A percentile compares a stretch with the other conserved stretches of the same genome.
Evolutionary conservation across 768 basidiomycete species (phyloP).

Genomic region (Trametes maxima): DNA sequence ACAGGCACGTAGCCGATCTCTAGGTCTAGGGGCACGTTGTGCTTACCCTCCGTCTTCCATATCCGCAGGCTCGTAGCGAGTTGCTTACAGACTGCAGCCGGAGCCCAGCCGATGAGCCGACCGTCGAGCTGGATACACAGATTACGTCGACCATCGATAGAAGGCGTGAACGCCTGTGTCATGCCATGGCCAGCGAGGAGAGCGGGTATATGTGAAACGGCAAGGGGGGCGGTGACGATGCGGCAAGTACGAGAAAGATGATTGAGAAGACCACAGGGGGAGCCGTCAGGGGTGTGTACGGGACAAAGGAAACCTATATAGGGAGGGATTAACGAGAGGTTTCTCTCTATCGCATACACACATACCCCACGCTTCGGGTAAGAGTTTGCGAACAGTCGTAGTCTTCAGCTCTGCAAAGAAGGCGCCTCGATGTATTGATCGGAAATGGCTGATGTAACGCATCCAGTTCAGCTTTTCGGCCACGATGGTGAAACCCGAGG

Average conservation of each 20-base stretch:
- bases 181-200: constrained; percentile 89
- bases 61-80: constrained; percentile 85
- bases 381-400: constrained; percentile 92
- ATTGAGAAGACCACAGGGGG: constrained; percentile 96
- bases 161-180: constrained; percentile 84
- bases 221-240: constrained; percentile 77
- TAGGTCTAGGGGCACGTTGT: constrained; percentile 86
- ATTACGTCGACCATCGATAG: constrained; percentile 79
- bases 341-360: constrained; percentile 27
- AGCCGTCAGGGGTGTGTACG: constrained; percentile 97
- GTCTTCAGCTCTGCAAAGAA: constrained; percentile 99
- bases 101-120: constrained; percentile 91
- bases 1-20: constrained; percentile 90
- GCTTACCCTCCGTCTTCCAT: constrained; percentile 90
- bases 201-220: constrained; percentile 76
- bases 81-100: constrained; percentile 67
- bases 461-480: constrained; percentile 99
- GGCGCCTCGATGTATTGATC: constrained; percentile 97
- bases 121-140: constrained; percentile 96
- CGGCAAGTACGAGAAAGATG: constrained; percentile 94
- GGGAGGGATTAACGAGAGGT: constrained; percentile 1
- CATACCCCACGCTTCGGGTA: constrained; percentile 97
- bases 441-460: constrained; percentile 97
- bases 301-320: constrained; percentile 90
- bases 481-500: constrained; percentile 98